Conservation (phyloP, 1,284 basidiomycete species). For the Salmacisia buchloeana region DNA sequence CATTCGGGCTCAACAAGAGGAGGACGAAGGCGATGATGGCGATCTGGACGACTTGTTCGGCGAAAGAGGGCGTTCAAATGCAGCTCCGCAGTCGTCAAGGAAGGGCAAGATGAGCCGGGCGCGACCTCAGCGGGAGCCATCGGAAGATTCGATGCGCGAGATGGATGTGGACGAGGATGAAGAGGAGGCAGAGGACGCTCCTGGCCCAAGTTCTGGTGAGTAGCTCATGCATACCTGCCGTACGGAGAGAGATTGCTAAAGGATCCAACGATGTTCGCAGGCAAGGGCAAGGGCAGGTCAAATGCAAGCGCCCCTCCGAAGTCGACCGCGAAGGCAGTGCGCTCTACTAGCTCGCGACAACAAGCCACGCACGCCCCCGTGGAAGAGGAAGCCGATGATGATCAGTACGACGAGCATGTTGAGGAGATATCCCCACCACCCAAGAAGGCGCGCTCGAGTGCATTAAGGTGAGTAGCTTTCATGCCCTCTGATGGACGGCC, state of each 20-base stretch:
- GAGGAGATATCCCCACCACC: not conserved
- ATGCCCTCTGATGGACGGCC: too few relatives aligned
- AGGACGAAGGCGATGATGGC: slow-evolving; percentile 17
- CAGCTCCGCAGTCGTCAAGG: too few relatives aligned
- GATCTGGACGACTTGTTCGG: slow-evolving; percentile 11
- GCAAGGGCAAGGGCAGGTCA: slow-evolving; percentile 1
- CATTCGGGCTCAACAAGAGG: slow-evolving; percentile 9
- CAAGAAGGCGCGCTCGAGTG: not conserved
- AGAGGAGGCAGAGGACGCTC: slow-evolving; percentile 10
- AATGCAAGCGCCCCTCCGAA: slow-evolving; percentile 13
- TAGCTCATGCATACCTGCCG: not conserved
- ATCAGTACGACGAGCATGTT: slow-evolving; percentile 1
- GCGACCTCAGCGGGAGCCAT: slow-evolving; percentile 14
- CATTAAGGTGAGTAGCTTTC: not conserved
- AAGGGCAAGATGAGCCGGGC: slow-evolving; percentile 5
- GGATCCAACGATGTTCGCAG: slow-evolving; percentile 3
- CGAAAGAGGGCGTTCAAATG: not conserved
- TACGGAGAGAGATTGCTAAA: slow-evolving; percentile 13
- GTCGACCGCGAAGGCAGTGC: slow-evolving; percentile 20
- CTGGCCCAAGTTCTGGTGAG: not conserved
- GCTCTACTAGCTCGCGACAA: slow-evolving; percentile 10
- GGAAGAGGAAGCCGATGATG: not conserved
- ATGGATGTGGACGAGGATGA: slow-evolving; percentile 16
- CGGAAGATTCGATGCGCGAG: slow-evolving; percentile 40
- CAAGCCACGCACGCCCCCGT: not conserved